Percentiles rank a stretch among this genome's conserved stretches.
phyloP scores from a whole-genome alignment of 1,139 yeast genomes.

The Scheffersomyces titani region DNA sequence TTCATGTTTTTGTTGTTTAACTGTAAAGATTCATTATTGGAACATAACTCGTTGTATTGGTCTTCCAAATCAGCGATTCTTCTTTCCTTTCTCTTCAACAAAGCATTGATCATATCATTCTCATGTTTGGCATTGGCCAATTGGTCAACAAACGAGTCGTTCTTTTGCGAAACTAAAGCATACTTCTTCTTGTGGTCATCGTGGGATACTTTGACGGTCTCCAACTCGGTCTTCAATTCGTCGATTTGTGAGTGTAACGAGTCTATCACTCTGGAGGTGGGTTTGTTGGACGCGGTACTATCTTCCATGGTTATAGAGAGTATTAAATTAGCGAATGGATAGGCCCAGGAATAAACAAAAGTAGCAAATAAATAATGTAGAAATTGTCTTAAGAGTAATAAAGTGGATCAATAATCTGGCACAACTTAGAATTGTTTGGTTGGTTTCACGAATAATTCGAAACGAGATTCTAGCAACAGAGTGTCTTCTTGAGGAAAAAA shows the following conservation, averaged over 20 bases:
- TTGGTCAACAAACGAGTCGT: conserved; percentile 65
- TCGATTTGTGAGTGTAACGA: conserved; percentile 55
- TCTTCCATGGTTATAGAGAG: conserved; percentile 3
- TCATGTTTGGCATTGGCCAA: conserved; percentile 71
- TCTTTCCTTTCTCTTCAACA: conserved; percentile 64
- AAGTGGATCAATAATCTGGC: not conserved
- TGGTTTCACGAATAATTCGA: not conserved
- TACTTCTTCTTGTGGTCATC: conserved; percentile 51
- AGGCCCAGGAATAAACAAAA: no score
- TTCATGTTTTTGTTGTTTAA: conserved; percentile 52
- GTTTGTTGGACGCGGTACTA: conserved; percentile 17
- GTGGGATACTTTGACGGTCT: conserved; percentile 37
- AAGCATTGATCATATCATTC: conserved; percentile 64
- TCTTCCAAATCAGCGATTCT: conserved; percentile 62
- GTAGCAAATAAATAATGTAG: not conserved
- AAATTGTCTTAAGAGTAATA: no score
- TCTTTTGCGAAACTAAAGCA: conserved; percentile 47
- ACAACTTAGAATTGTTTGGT: not conserved
- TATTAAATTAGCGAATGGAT: not conserved
- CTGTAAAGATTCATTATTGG: conserved; percentile 45
- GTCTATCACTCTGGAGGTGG: conserved; percentile 58
- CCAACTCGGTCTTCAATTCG: conserved; percentile 53
- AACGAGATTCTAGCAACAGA: not conserved
- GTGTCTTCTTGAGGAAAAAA: not conserved
- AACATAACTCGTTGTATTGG: conserved; percentile 48